Evolutionary conservation across 83 land plant species (phyloP).

Genomic region (Thuja plicata): DNA sequence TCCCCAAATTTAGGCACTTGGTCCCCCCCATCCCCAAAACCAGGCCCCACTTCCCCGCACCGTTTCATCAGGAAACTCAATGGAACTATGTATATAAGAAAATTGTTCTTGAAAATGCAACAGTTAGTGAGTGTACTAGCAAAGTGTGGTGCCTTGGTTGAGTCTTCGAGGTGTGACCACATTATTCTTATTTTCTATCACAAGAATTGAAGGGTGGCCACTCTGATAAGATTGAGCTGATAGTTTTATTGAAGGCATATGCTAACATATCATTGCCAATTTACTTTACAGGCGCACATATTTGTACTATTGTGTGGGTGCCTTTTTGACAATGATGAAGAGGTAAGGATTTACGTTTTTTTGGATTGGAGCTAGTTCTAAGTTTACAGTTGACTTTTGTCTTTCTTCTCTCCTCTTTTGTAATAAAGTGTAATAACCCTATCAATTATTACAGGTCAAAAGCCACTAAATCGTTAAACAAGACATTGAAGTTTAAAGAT

Average conservation of each 20-base stretch:
- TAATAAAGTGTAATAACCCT: too few species aligned
- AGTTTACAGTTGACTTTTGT: neutral
- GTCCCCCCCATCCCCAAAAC: too few species aligned
- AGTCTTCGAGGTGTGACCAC: conserved; percentile 77
- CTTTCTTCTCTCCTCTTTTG: neutral
- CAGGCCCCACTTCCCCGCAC: too few species aligned
- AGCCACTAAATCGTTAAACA: too few species aligned
- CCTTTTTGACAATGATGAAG: conserved; percentile 93
- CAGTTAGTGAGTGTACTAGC: conserved; percentile 96
- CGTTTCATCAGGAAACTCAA: too few species aligned
- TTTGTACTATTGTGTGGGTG: conserved; percentile 86
- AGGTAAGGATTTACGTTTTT: conserved; percentile 42
- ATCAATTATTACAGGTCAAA: too few species aligned
- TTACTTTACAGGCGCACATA: conserved; percentile 78
- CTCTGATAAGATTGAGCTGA: neutral
- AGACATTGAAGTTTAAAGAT: too few species aligned
- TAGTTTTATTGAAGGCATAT: neutral
- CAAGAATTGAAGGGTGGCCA: neutral
- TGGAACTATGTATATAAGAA: conserved; percentile 94
- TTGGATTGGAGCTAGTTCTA: neutral
- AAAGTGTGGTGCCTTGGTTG: conserved; percentile 84
- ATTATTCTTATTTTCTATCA: neutral
- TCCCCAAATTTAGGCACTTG: too few species aligned
- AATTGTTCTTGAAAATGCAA: conserved; percentile 95
- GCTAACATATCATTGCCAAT: neutral